Percentiles rank a stretch among this genome's conserved stretches.
phyloP scores from a whole-genome alignment of 371 early-diverging fungal species.

The Mortierella sp. region DNA sequence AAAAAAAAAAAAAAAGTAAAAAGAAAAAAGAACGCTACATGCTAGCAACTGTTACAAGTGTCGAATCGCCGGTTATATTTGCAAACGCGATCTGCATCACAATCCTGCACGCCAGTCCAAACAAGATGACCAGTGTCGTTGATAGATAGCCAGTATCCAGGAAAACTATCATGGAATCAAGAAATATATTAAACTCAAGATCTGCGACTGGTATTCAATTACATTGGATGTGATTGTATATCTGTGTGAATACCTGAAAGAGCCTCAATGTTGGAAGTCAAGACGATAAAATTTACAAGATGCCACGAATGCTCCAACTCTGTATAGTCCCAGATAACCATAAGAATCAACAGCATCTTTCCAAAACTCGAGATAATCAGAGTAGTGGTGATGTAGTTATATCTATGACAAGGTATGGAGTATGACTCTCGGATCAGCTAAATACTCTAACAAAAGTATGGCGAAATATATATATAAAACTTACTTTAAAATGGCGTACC shows the following conservation, averaged over 20 bases:
- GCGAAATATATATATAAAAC: not conserved
- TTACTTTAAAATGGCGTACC: slow-evolving; percentile 55
- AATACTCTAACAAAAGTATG: not conserved
- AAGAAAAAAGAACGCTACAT: slow-evolving; percentile 22
- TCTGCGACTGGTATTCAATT: not conserved
- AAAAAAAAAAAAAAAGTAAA: not conserved
- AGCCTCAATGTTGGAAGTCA: slow-evolving; percentile 90
- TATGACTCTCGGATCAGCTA: not conserved
- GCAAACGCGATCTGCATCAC: slow-evolving; percentile 66
- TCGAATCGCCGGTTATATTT: slow-evolving; percentile 59
- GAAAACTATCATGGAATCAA: slow-evolving; percentile 60
- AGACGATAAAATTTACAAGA: slow-evolving; percentile 79
- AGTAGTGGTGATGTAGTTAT: slow-evolving; percentile 80
- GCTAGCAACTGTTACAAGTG: slow-evolving; percentile 51
- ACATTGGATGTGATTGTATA: too few relatives aligned
- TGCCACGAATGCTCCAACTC: slow-evolving; percentile 87
- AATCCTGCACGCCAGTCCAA: slow-evolving; percentile 64
- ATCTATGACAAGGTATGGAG: slow-evolving; percentile 52
- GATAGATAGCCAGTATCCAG: slow-evolving; percentile 62
- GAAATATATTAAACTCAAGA: not conserved
- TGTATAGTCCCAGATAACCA: slow-evolving; percentile 96
- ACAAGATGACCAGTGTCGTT: slow-evolving; percentile 61
- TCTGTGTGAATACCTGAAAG: slow-evolving; percentile 72
- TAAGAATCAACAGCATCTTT: slow-evolving; percentile 88
- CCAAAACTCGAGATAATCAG: slow-evolving; percentile 91